Percentiles rank a stretch among this genome's conserved stretches.
These are phyloP conservation scores for Solanum ossicruentum DNA, from an alignment of 257 asterid genomes.

Conservation along the genomic window DNA sequence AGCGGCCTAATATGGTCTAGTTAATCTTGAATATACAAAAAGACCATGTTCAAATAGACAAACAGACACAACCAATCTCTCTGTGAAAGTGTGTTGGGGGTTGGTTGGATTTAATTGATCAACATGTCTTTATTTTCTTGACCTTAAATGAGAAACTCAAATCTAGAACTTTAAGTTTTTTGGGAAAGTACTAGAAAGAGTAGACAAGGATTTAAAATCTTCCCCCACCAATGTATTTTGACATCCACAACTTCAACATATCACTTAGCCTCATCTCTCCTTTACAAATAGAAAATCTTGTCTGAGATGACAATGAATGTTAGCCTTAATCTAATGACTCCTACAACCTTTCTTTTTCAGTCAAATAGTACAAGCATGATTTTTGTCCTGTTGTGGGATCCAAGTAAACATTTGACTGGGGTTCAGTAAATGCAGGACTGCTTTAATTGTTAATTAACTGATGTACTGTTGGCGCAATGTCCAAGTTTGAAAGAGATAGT, in stretches of 20 bases:
- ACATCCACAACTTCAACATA: not conserved
- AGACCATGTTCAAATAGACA: not conserved
- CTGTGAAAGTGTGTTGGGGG: not conserved
- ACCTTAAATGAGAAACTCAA: not conserved
- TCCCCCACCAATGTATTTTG: not conserved
- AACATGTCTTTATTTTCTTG: not conserved
- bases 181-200: not conserved
- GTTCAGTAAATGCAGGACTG: not conserved
- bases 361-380: not conserved
- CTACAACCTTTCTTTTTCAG: not conserved
- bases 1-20: slow-evolving; percentile 78
- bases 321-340: not conserved
- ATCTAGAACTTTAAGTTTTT: not conserved
- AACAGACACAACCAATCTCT: not conserved
- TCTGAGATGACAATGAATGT: not conserved
- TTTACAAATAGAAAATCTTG: not conserved
- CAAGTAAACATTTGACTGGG: not conserved
- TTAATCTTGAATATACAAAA: not conserved
- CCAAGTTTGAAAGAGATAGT: not conserved
- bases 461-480: not conserved
- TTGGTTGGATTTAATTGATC: not conserved
- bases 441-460: not conserved
- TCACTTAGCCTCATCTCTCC: not conserved
- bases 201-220: not conserved
- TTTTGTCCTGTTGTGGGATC: not conserved